Conservation (phyloP, 148 eudicot genomes). For the Rhododendron henanense region DNA sequence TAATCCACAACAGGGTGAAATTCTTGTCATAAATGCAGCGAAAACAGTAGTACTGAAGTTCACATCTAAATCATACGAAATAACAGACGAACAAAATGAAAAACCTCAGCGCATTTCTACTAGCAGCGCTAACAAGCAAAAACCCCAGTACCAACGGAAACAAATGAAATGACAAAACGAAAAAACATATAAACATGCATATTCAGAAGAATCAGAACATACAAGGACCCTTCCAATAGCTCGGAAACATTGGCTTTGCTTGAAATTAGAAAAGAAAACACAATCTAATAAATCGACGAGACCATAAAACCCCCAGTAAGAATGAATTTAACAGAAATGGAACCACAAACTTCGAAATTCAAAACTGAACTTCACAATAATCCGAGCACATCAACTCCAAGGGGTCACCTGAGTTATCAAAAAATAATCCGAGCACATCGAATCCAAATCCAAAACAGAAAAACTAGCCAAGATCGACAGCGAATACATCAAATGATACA, state of each 20-base stretch:
- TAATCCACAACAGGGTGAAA: background rate
- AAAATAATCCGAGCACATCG: background rate
- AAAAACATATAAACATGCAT: background rate
- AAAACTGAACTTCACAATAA: background rate
- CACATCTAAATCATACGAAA: background rate
- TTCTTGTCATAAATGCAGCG: background rate
- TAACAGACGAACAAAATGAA: background rate
- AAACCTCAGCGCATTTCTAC: background rate
- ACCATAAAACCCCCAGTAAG: background rate
- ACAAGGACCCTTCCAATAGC: background rate
- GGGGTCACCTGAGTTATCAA: no score
- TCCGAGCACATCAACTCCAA: background rate
- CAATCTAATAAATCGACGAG: background rate
- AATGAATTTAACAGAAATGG: background rate
- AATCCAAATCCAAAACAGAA: background rate
- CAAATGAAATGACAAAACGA: background rate
- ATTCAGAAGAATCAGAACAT: background rate
- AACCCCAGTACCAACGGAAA: no score
- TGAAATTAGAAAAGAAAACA: background rate
- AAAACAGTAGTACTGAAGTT: background rate
- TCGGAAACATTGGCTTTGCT: background rate
- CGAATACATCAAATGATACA: background rate
- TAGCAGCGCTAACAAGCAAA: background rate
- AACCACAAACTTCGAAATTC: background rate
- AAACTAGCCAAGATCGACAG: background rate